Percentiles rank a stretch among this genome's conserved stretches.
These are phyloP conservation scores for Fusarium sambucinum DNA, from an alignment of 2,329 filamentous ascomycete species.

Conservation along the genomic window DNA sequence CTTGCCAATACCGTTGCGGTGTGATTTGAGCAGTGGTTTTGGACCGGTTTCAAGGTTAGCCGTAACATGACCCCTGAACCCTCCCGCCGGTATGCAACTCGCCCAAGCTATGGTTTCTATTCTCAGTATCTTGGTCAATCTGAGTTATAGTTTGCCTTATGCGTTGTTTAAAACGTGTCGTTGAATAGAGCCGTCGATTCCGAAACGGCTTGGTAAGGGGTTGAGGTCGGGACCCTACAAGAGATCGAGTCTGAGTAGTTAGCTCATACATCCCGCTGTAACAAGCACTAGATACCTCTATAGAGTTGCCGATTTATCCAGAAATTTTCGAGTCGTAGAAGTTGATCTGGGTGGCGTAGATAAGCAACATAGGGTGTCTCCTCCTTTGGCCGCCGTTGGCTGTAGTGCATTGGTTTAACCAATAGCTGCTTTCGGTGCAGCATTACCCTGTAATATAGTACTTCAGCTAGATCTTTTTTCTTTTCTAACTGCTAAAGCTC, in stretches of 20 bases:
- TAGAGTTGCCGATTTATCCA: no score
- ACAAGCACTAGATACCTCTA: no score
- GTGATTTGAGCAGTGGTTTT: not conserved
- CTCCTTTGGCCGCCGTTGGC: not conserved
- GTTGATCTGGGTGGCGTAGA: not conserved
- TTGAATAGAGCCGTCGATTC: not conserved
- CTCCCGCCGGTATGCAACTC: no score
- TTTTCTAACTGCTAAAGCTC: not conserved
- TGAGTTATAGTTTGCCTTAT: not conserved
- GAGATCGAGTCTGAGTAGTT: not conserved
- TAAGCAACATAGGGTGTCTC: not conserved
- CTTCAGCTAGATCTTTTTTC: not conserved
- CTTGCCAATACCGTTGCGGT: not conserved
- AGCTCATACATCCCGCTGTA: not conserved
- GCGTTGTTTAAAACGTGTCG: no score
- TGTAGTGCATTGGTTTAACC: not conserved
- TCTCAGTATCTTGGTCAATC: not conserved
- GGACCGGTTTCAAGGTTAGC: no score
- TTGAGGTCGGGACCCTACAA: not conserved
- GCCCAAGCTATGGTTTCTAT: rapidly evolving
- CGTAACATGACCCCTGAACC: not conserved
- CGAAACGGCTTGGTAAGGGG: not conserved
- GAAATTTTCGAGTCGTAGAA: not conserved
- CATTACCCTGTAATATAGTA: not conserved
- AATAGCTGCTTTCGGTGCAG: not conserved